Evolutionary conservation across 78 protist genomes (phyloP).

Genomic region (Planoprotostelium fungivorum): DNA sequence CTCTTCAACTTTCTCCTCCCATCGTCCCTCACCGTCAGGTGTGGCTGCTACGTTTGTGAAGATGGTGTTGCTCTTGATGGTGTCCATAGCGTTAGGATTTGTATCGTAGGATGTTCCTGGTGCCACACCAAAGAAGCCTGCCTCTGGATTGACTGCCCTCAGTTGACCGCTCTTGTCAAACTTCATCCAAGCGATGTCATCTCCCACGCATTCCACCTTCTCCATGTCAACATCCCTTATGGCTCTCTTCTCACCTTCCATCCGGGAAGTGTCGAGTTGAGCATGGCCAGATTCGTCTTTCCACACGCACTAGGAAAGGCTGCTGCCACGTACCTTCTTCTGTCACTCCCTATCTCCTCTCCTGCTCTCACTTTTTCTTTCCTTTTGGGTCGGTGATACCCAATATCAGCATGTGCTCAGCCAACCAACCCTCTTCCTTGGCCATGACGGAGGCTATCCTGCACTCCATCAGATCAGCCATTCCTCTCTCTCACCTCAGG

Average conservation of each 20-base stretch:
- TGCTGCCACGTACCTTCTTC: conserved; percentile 70
- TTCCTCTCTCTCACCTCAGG: conserved; percentile 35
- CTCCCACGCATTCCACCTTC: conserved; percentile 80
- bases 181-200: conserved; percentile 90
- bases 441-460: conserved; percentile 79
- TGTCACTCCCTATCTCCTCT: not conserved
- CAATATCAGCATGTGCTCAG: conserved; percentile 92
- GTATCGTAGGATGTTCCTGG: conserved; percentile 82
- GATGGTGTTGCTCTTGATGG: conserved; percentile 62
- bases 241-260: conserved; percentile 28
- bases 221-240: conserved; percentile 31
- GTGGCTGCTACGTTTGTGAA: conserved; percentile 89
- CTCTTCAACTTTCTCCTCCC: conserved; percentile 77
- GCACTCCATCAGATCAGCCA: too few relatives aligned
- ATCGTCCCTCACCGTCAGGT: conserved; percentile 85
- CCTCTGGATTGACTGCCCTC: conserved; percentile 87
- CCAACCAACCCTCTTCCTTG: conserved; percentile 83
- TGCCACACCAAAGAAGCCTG: conserved; percentile 95
- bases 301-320: conserved; percentile 95
- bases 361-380: conserved; percentile 28
- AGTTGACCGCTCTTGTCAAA: conserved; percentile 63
- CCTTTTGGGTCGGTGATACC: conserved; percentile 67
- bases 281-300: conserved; percentile 92
- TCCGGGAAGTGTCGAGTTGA: conserved; percentile 60
- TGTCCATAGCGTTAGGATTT: conserved; percentile 73